Percentiles rank a stretch among this genome's conserved stretches.
phyloP scores from a whole-genome alignment of 2,329 filamentous ascomycete genomes.

The Pseudogymnoascus sp. region DNA sequence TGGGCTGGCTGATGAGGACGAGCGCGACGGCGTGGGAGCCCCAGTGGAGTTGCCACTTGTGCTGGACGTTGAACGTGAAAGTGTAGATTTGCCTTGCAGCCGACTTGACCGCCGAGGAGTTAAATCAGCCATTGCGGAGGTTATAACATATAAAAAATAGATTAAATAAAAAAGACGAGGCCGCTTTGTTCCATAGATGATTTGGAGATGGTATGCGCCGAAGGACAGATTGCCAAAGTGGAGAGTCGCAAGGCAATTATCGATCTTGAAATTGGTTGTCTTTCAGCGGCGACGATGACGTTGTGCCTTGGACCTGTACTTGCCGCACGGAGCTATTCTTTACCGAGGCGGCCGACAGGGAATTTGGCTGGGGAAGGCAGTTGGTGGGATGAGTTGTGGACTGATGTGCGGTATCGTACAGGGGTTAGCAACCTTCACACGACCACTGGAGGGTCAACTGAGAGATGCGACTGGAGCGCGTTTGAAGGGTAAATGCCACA shows the following conservation, averaged over 20 bases:
- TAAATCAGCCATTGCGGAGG: conserved; percentile 18
- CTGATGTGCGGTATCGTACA: neutral
- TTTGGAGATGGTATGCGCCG: conserved; percentile 14
- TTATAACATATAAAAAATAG: conserved; percentile 20
- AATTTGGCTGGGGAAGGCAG: neutral
- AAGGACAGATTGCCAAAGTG: conserved; percentile 17
- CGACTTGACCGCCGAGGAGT: conserved; percentile 25
- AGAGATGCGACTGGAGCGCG: conserved; percentile 8
- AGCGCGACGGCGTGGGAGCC: conserved; percentile 13
- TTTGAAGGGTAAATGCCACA: conserved; percentile 3
- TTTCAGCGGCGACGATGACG: conserved; percentile 16
- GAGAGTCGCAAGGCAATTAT: neutral
- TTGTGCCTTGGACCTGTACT: conserved; percentile 12
- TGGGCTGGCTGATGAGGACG: conserved; percentile 11
- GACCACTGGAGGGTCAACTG: neutral
- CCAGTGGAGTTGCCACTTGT: neutral
- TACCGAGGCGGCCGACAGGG: neutral
- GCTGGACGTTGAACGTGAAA: neutral
- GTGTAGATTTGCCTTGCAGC: conserved; percentile 19
- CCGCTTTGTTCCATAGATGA: conserved; percentile 11
- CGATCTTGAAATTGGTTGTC: conserved; percentile 1
- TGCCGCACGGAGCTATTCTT: neutral
- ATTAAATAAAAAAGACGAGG: neutral
- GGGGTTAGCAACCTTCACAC: conserved; percentile 1
- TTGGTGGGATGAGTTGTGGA: neutral